Evolutionary conservation across 129 eudicot species (phyloP).

Genomic region (Flaveria brownii): DNA sequence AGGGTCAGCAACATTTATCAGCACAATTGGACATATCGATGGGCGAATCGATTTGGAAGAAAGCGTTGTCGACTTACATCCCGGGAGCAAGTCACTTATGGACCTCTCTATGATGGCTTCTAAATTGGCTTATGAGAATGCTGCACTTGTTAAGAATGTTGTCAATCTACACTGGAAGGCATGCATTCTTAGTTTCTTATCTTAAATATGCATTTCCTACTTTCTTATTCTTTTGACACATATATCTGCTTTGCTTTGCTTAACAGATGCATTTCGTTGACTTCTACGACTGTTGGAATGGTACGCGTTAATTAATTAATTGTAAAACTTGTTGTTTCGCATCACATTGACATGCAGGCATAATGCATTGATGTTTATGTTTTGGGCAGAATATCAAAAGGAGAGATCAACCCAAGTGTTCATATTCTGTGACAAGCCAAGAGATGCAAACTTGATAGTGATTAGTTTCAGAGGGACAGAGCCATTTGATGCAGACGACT

Average conservation of each 20-base stretch:
- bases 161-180: slow-evolving; percentile 89
- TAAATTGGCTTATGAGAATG: slow-evolving; percentile 89
- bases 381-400: slow-evolving; percentile 67
- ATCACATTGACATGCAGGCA: too few species aligned
- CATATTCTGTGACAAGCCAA: slow-evolving; percentile 67
- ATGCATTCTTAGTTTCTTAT: neutral
- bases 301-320: slow-evolving; percentile 35
- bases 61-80: slow-evolving; percentile 27
- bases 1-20: slow-evolving; percentile 70
- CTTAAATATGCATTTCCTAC: neutral
- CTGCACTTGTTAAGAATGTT: slow-evolving; percentile 53
- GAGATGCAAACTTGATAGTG: slow-evolving; percentile 70
- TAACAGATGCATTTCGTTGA: slow-evolving; percentile 88
- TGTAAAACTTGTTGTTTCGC: too few species aligned
- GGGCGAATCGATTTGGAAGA: slow-evolving; percentile 57
- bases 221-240: neutral
- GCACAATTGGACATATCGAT: slow-evolving; percentile 86
- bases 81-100: slow-evolving; percentile 54
- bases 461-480: slow-evolving; percentile 91
- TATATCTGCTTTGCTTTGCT: neutral
- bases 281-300: slow-evolving; percentile 96
- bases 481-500: slow-evolving; percentile 89
- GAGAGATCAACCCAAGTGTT: slow-evolving; percentile 83
- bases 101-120: slow-evolving; percentile 88
- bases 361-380: neutral